Evolutionary conservation across 169 alveolate genomes (phyloP).

Genomic region (Plasmodium yoelii): DNA sequence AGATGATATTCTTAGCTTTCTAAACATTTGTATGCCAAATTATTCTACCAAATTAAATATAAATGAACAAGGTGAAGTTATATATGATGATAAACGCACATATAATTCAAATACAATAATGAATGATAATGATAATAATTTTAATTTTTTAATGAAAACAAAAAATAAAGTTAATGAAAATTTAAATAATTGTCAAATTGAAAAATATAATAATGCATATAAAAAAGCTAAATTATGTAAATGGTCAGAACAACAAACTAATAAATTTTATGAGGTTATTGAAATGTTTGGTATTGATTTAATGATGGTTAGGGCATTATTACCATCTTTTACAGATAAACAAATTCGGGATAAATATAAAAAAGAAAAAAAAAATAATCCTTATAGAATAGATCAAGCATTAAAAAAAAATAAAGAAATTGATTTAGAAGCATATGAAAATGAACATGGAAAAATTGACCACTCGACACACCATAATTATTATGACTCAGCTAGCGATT

Average conservation of each 20-base stretch:
- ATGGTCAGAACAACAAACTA: conserved; percentile 84
- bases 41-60: conserved; percentile 45
- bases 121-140: conserved; percentile 33
- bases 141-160: conserved; percentile 26
- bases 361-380: conserved; percentile 82
- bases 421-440: conserved; percentile 80
- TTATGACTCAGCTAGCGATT: conserved; percentile 75
- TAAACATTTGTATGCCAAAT: conserved; percentile 12
- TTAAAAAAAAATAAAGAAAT: conserved; percentile 78
- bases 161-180: conserved; percentile 26
- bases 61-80: conserved; percentile 48
- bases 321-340: conserved; percentile 83
- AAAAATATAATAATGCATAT: conserved; percentile 81
- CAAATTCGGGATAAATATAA: conserved; percentile 85
- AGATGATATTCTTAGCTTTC: conserved; percentile 43
- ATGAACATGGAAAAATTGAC: conserved; percentile 83
- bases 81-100: conserved; percentile 54
- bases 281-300: conserved; percentile 85
- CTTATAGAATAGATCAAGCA: conserved; percentile 78
- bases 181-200: conserved; percentile 55
- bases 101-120: conserved; percentile 17
- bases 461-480: conserved; percentile 78
- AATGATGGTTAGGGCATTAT: conserved; percentile 82
- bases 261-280: conserved; percentile 82
- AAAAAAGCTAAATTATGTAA: conserved; percentile 77